Evolutionary conservation across 148 eudicot species (phyloP), one percentile per base, ranked within the genome.

Genomic region (Arctostaphylos glauca): DNA sequence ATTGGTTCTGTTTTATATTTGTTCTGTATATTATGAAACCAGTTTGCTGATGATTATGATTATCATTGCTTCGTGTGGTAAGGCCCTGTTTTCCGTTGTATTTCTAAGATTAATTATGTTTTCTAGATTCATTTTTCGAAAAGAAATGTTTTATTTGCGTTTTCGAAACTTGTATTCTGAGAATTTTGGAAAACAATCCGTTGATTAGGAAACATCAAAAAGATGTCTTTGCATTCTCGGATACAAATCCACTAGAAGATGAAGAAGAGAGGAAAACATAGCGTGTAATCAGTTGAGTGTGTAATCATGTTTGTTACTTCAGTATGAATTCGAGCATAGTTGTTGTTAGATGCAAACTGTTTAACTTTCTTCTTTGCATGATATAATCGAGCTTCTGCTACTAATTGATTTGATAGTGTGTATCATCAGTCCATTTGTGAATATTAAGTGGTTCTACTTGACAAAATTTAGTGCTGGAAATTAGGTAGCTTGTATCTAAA

Each of bases 11-110:
- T 94, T 95, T 31, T 31, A 31, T 31, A 31, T 31, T 31, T 31
- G 38, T 31, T 83, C 90, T 93, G 82, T 89, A 94, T 84, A 93
- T 95, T 18, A 93, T 96, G 41, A 8, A 41, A 64, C 41, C 86
- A 93, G 92, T 95, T 93, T 89, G 49, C 79, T 80, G 58, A 44
- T 31, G 6, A 50, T 14, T 31, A 31, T 31, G 38, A 31, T 31
- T 31, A 31, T 31, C 38, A 31, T 19, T 79, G 38, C 50, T 85
- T 12, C 0, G n/a, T 68, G 8, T 14, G 50, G 48, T 43, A 6
- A 64, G 70, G 70, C 38, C 15, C 15, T n/a, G 5, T 60, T 60
- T 4, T 3, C 21, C 10, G 70, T 64, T 25, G 70, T 15, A 64
- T 38, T 23, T 23, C 7, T 64, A 10, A 23, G 70, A 23, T 9